Evolutionary conservation across 164 flowering plant genomes (phyloP), one percentile per base, ranked within the genome.

Genomic region (Vitis rotundifolia): DNA sequence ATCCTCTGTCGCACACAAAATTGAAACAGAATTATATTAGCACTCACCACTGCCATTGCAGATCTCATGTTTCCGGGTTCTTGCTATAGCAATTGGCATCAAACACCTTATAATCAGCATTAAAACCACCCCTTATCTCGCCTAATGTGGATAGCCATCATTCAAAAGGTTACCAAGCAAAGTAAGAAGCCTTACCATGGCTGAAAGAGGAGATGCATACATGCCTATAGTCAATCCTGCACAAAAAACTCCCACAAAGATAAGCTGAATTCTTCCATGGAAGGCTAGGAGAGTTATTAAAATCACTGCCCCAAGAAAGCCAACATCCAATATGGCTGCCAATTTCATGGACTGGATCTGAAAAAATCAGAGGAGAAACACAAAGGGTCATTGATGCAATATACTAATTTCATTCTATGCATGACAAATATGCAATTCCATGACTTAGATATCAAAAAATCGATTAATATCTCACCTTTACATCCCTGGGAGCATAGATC

Each of bases 131-230:
- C 26, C 26, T 22, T 22, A 1, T 22, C 26, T 22, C 2, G 26
- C 26, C 26, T 22, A 22, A 22, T 22, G 26, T 22, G 26, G 26
- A 22, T 22, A 1, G 26, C 26, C 26, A 22, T 22, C 44, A 3
- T 37, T 37, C 7, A 5, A 37, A 22, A 22, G 26, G 26, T 22
- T 22, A 22, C 26, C 7, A 37, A 37, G 44, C 53, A 37, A 49
- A 60, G 14, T 8, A 59, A 7, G 10, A 49, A n/a, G 18, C 31
- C 51, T 72, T 84, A 90, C 97, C 88, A 91, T 86, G 75, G 69
- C 80, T 6, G 83, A 53, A 9, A 88, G 52, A 28, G 97, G 97
- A 0, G 94, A 69, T 18, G 82, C 94, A 72, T 88, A 91, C 94
- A 91, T 90, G 67, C 80, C 89, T 9, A 91, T 59, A 14, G 90